These are phyloP conservation scores for Quercus phellos DNA, from an alignment of 331 rosid species.

Conservation along the genomic window DNA sequence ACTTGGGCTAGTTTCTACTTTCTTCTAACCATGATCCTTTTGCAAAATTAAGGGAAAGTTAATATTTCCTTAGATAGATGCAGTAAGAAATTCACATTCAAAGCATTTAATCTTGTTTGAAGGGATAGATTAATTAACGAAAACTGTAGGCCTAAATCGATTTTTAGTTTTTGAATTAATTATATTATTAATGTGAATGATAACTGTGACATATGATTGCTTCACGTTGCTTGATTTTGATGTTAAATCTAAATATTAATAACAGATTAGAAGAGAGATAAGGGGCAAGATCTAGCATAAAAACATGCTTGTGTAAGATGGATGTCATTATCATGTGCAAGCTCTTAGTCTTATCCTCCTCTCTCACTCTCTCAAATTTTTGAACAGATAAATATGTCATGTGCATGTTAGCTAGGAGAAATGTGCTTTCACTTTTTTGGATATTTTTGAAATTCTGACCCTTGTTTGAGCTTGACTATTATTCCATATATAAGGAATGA, in stretches of 20 bases:
- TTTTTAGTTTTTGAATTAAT: no score
- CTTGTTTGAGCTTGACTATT: slow-evolving; percentile 25
- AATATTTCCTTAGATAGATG: no score
- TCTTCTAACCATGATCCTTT: no score
- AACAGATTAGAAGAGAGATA: not conserved
- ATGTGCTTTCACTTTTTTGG: slow-evolving; percentile 6
- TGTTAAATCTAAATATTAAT: slow-evolving; percentile 1
- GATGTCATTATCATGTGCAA: slow-evolving; percentile 50
- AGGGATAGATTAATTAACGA: no score
- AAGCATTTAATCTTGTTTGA: not conserved
- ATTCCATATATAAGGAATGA: slow-evolving; percentile 17
- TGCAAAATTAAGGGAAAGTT: no score
- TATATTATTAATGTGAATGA: no score
- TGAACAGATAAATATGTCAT: slow-evolving; percentile 16
- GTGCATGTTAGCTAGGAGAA: slow-evolving; percentile 26
- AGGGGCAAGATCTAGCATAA: slow-evolving; percentile 23
- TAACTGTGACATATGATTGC: not conserved
- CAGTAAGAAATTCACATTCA: no score
- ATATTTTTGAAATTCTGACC: slow-evolving; percentile 25
- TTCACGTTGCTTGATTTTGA: not conserved
- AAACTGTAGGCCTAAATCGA: no score
- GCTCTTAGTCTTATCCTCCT: slow-evolving; percentile 8
- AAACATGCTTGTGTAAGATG: slow-evolving; percentile 15
- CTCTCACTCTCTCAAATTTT: slow-evolving; percentile 22
- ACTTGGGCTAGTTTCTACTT: no score